Conservation (phyloP, 805 yeast species). For the Nakazawaea ambrosiae region DNA sequence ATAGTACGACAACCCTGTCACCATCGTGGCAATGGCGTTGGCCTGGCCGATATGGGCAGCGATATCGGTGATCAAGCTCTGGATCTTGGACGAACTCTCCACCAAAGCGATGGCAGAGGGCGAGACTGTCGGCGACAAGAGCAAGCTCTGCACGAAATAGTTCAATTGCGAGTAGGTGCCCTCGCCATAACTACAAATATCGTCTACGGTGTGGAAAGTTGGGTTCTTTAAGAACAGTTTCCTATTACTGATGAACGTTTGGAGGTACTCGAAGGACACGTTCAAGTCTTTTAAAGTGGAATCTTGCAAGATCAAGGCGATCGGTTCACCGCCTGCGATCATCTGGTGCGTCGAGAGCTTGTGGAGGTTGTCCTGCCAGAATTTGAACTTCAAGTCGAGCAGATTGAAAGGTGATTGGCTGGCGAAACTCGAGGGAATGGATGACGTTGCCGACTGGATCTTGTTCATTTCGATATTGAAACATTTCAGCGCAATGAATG, state of each 20-base stretch:
- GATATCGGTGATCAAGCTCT: constrained; percentile 43
- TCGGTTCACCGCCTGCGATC: constrained; percentile 51
- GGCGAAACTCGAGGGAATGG: constrained; percentile 21
- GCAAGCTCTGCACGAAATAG: constrained; percentile 54
- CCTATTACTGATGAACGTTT: constrained; percentile 54
- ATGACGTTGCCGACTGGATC: constrained; percentile 27
- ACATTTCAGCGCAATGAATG: constrained; percentile 57
- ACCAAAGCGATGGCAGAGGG: constrained; percentile 47
- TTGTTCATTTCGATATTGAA: constrained; percentile 59
- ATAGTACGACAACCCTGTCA: constrained; percentile 54
- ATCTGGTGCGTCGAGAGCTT: constrained; percentile 28
- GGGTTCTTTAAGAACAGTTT: constrained; percentile 42
- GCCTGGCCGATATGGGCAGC: constrained; percentile 84
- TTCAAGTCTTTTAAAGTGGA: constrained; percentile 41
- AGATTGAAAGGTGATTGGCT: constrained; percentile 23
- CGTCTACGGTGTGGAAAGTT: constrained; percentile 41
- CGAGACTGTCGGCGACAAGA: constrained; percentile 49
- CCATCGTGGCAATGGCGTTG: constrained; percentile 57
- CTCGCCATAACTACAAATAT: constrained; percentile 72
- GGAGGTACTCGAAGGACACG: constrained; percentile 47
- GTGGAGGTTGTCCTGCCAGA: constrained; percentile 63
- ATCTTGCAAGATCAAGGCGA: constrained; percentile 49
- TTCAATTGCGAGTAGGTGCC: constrained; percentile 71
- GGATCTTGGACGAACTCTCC: constrained; percentile 37
- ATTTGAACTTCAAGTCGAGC: constrained; percentile 55